A percentile compares a stretch with the other conserved stretches of the same genome.
These are phyloP conservation scores for Drosera spatulata DNA, from an alignment of 179 eudicot genomes.

Conservation along the genomic window DNA sequence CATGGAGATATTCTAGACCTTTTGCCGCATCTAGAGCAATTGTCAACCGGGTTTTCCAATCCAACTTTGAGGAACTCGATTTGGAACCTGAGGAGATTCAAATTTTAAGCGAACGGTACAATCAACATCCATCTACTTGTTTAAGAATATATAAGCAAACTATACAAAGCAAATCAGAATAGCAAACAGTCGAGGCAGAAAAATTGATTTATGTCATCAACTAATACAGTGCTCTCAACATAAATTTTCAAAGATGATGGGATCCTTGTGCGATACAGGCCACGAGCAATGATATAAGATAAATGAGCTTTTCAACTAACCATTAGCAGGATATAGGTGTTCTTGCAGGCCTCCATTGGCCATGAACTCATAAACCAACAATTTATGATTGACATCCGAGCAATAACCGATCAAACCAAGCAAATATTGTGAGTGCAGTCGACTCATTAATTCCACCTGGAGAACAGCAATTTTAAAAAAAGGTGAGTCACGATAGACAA, in stretches of 20 bases:
- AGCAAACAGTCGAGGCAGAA: too few species aligned
- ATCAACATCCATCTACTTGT: background rate
- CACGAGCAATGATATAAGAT: too few species aligned
- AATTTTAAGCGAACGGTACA: background rate
- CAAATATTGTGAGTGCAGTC: constrained; percentile 68
- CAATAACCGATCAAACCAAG: constrained; percentile 77
- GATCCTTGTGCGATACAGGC: too few species aligned
- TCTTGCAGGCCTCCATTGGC: constrained; percentile 90
- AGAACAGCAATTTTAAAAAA: constrained; percentile 4
- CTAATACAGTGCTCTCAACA: too few species aligned
- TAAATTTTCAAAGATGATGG: too few species aligned
- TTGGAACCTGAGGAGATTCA: constrained; percentile 33
- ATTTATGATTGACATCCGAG: constrained; percentile 58
- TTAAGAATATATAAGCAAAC: background rate
- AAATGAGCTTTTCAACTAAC: constrained; percentile 19
- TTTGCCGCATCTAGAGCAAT: constrained; percentile 94
- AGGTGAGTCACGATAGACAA: constrained; percentile 1
- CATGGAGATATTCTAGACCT: constrained; percentile 94
- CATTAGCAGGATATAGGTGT: constrained; percentile 62
- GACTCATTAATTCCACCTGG: constrained; percentile 79
- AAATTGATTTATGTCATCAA: too few species aligned
- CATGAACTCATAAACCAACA: constrained; percentile 92
- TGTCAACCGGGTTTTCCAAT: constrained; percentile 69
- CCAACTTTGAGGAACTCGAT: constrained; percentile 33
- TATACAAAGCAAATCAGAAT: too few species aligned